These are phyloP conservation scores for Fusarium sp. DNA, from an alignment of 2,329 filamentous ascomycete species.

Conservation along the genomic window DNA sequence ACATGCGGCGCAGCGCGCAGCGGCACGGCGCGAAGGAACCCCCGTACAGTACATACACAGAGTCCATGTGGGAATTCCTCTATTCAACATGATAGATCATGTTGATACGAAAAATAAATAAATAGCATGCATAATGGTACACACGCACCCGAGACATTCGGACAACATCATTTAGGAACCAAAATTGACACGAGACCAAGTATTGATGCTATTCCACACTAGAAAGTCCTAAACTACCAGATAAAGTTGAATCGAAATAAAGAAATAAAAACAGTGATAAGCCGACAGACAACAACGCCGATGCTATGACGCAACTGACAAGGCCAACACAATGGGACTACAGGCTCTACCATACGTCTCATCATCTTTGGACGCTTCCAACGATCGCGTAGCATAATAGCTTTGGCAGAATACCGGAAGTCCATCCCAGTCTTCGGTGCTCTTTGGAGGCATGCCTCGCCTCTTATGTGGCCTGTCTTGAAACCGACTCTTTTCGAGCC, in stretches of 20 bases:
- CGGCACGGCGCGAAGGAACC: slow-evolving; percentile 29
- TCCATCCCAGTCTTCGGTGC: background rate
- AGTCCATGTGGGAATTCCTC: background rate
- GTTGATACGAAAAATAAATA: background rate
- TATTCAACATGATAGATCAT: background rate
- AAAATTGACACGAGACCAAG: background rate
- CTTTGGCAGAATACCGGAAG: slow-evolving; percentile 13
- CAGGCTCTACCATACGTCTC: background rate
- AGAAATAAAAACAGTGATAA: background rate
- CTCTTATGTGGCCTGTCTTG: slow-evolving; percentile 28
- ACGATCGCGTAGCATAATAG: slow-evolving; percentile 4
- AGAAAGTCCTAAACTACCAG: background rate
- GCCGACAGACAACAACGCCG: slow-evolving; percentile 36
- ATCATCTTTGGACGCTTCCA: no score
- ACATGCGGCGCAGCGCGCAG: slow-evolving; percentile 28
- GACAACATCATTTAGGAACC: no score
- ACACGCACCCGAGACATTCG: background rate
- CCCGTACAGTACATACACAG: background rate
- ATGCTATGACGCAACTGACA: slow-evolving; percentile 46
- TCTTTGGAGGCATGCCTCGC: slow-evolving; percentile 2
- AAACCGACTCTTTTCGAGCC: slow-evolving; percentile 30
- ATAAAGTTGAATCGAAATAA: slow-evolving; percentile 1
- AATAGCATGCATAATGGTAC: slow-evolving; percentile 3
- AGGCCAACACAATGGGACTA: slow-evolving; percentile 12
- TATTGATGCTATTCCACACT: slow-evolving; percentile 22